Percentiles rank a stretch among this genome's conserved stretches.
Conservation (phyloP, 2,329 filamentous ascomycete genomes). For the Nakataea oryzae region DNA sequence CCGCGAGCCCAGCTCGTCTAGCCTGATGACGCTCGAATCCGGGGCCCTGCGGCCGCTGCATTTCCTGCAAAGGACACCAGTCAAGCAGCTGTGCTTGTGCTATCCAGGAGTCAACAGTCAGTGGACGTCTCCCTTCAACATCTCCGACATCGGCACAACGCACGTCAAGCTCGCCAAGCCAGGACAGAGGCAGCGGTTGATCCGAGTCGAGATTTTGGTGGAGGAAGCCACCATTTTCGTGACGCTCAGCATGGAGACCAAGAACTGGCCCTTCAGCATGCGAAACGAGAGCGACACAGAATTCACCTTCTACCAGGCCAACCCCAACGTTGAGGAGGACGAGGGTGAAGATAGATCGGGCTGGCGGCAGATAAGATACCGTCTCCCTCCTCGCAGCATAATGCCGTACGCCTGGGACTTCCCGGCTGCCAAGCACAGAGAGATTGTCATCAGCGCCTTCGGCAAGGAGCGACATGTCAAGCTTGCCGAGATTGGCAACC, state of each 20-base stretch:
- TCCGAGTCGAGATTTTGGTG: conserved; percentile 82
- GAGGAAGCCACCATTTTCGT: conserved; percentile 91
- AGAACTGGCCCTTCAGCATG: conserved; percentile 98
- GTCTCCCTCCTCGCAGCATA: conserved; percentile 85
- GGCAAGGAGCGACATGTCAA: conserved; percentile 85
- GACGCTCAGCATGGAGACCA: conserved; percentile 79
- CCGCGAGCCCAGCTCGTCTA: conserved; percentile 83
- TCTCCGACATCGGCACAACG: conserved; percentile 83
- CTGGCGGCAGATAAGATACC: conserved; percentile 88
- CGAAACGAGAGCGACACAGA: conserved; percentile 95
- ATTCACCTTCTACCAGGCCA: conserved; percentile 91
- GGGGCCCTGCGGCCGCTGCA: conserved; percentile 79
- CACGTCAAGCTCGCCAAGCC: conserved; percentile 90
- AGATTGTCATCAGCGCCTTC: conserved; percentile 72
- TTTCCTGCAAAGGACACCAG: conserved; percentile 71
- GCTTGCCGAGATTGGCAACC: conserved; percentile 89
- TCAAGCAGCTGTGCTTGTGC: conserved; percentile 86
- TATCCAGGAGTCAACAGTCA: conserved; percentile 92
- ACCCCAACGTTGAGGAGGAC: conserved; percentile 88
- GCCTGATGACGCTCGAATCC: conserved; percentile 65
- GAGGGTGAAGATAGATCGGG: conserved; percentile 73
- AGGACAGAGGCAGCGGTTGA: conserved; percentile 77
- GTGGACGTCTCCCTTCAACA: conserved; percentile 97
- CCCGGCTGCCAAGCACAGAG: conserved; percentile 91
- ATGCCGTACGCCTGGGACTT: conserved; percentile 99